Evolutionary conservation across 805 yeast genomes (phyloP), one percentile per base, ranked within the genome.

Genomic region (Clavispora asparagi): DNA sequence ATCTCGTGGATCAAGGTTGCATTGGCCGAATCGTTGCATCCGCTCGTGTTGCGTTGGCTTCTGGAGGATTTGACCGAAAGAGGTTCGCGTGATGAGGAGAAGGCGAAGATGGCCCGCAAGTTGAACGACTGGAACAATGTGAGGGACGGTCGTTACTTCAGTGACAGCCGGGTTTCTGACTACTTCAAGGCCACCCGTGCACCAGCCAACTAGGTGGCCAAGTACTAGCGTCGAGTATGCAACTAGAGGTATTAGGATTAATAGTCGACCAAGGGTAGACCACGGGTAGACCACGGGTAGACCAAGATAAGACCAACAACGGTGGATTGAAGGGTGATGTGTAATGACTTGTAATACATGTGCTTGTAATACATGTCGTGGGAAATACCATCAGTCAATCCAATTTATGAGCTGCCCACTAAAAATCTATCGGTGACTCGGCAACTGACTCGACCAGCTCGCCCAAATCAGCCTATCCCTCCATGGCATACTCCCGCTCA

Each of bases 41-140:
- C 95, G 4, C 63, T 87, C 43, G 91, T 90, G 0, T 64, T 84
- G 47, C 66, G 73, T 33, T 87, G 95, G 95, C 67, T 87, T 23
- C 54, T 65, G 23, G 62, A 66, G 1, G 88, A 83, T 55, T 72
- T 76, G 53, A 63, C 57, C 43, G 66, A 62, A 50, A 71, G 87
- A 48, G 92, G 86, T 26, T 71, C 70, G 27, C 70, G 83, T 50
- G 77, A 68, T 7, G 79, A 77, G 17, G 73, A 70, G 39, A 61
- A 63, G 55, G 41, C 44, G 17, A 57, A 72, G 59, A 57, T 68
- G 62, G 54, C 60, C 53, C 31, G 73, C 73, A 57, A 78, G 74
- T 46, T 75, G 61, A 54, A 82, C 77, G 84, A 80, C 67, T 54
- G 89, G 86, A 42, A 68, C 73, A 53, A 74, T 66, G 46, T 63